These are phyloP conservation scores for Sporothrix pseudoabietina DNA, from an alignment of 2,329 filamentous ascomycete species.

Conservation along the genomic window DNA sequence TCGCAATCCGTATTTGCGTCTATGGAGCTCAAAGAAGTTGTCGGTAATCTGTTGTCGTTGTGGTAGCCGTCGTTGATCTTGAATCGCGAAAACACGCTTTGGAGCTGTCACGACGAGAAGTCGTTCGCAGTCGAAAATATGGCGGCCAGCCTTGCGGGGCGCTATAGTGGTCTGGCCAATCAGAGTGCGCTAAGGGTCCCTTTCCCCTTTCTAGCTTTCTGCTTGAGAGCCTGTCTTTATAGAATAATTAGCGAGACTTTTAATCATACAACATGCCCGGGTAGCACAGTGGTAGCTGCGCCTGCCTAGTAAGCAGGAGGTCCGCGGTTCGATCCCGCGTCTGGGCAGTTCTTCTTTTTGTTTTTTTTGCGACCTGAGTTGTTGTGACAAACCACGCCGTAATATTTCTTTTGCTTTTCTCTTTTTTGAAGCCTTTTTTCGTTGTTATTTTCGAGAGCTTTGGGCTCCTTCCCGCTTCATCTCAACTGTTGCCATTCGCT, in stretches of 20 bases:
- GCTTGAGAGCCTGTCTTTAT: background rate
- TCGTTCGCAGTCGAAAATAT: constrained; percentile 15
- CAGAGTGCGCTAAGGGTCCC: background rate
- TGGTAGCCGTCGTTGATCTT: background rate
- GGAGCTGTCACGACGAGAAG: constrained; percentile 13
- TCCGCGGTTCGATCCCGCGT: constrained; percentile 37
- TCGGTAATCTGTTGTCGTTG: no score
- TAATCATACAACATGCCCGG: constrained; percentile 28
- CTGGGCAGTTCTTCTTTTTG: constrained; percentile 32
- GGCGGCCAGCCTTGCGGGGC: constrained; percentile 19
- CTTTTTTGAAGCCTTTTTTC: constrained; percentile 3
- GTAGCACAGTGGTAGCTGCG: constrained; percentile 36
- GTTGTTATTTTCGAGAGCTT: no score
- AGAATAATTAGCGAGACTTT: background rate
- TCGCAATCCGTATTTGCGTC: background rate
- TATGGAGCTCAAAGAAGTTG: no score
- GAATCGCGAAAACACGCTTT: constrained; percentile 20
- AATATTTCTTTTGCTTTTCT: background rate
- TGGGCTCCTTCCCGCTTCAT: background rate
- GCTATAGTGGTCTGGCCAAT: background rate
- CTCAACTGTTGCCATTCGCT: background rate
- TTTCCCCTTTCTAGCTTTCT: no score
- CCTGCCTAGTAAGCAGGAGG: constrained; percentile 37
- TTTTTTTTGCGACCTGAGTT: background rate
- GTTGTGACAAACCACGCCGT: background rate